Conservation (phyloP, 495 filamentous ascomycete species). For the Hypoxylon subgilvum region DNA sequence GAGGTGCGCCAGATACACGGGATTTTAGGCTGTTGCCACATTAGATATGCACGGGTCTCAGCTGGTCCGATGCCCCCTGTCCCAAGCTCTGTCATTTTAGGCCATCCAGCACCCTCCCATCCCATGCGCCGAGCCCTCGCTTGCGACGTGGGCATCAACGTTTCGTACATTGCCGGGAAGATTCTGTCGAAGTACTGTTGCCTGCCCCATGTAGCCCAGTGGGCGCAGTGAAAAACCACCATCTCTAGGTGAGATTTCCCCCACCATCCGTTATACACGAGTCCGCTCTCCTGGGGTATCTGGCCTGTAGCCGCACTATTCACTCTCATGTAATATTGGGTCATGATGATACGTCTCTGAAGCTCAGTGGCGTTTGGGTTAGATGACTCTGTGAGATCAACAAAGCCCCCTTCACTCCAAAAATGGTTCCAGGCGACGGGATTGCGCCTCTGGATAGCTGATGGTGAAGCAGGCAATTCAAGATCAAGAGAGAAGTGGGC, state of each 20-base stretch:
- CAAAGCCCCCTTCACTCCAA: constrained; percentile 54
- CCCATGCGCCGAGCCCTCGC: constrained; percentile 48
- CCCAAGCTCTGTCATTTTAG: constrained; percentile 56
- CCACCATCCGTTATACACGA: constrained; percentile 55
- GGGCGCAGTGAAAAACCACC: constrained; percentile 52
- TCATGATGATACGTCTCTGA: constrained; percentile 56
- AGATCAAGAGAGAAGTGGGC: constrained; percentile 26
- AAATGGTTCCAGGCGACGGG: constrained; percentile 45
- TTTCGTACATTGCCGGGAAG: constrained; percentile 48
- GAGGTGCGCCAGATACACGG: constrained; percentile 49
- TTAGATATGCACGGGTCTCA: constrained; percentile 48
- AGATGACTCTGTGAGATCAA: constrained; percentile 48
- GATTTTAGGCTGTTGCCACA: constrained; percentile 55
- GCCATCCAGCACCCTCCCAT: constrained; percentile 51
- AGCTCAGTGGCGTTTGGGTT: constrained; percentile 51
- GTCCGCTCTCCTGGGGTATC: constrained; percentile 48
- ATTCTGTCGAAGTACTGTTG: constrained; percentile 43
- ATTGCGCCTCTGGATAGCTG: constrained; percentile 20
- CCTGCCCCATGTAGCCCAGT: constrained; percentile 52
- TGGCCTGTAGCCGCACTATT: constrained; percentile 46
- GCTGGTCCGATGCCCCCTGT: constrained; percentile 53
- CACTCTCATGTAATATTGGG: constrained; percentile 57
- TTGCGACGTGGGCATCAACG: constrained; percentile 48
- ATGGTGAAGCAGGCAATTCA: constrained; percentile 20
- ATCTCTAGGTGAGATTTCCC: constrained; percentile 37